A percentile compares a stretch with the other conserved stretches of the same genome.
These are phyloP conservation scores for Cucurbita pepo DNA, from an alignment of 306 rosid genomes.

Conservation along the genomic window DNA sequence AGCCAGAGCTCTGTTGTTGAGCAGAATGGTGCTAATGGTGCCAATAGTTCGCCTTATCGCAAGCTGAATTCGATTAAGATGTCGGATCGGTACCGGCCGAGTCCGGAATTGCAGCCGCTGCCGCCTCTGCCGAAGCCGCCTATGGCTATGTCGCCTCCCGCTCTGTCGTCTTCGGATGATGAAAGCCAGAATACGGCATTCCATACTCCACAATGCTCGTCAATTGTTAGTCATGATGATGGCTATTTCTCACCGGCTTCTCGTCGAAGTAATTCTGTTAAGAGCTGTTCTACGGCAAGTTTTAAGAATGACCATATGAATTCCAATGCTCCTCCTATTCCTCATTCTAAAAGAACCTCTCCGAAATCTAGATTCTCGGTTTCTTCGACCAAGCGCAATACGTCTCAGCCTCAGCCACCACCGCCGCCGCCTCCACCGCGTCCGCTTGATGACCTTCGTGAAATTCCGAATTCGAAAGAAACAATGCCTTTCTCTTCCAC, in stretches of 20 bases:
- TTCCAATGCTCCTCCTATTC: constrained; percentile 26
- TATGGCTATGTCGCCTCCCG: constrained; percentile 35
- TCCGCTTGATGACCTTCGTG: not conserved
- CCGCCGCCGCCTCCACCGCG: constrained; percentile 16
- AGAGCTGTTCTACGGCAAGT: constrained; percentile 20
- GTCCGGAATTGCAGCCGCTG: constrained; percentile 91
- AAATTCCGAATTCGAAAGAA: not conserved
- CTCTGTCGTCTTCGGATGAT: constrained; percentile 34
- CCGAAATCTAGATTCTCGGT: constrained; percentile 57
- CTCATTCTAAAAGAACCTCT: constrained; percentile 72
- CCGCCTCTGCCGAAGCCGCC: constrained; percentile 54
- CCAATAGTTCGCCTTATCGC: constrained; percentile 65
- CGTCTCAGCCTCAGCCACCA: constrained; percentile 16
- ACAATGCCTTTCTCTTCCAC: constrained; percentile 13
- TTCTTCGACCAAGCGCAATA: constrained; percentile 25
- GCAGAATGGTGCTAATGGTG: constrained; percentile 12
- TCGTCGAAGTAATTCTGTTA: constrained; percentile 31
- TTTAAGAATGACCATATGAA: constrained; percentile 6
- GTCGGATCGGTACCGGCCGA: constrained; percentile 88
- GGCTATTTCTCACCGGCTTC: constrained; percentile 57
- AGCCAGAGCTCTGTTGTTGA: constrained; percentile 18
- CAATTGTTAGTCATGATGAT: constrained; percentile 50
- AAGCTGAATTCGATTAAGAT: constrained; percentile 58
- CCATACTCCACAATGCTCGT: constrained; percentile 69
- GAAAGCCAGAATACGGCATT: constrained; percentile 39